Percentiles rank a stretch among this genome's conserved stretches.
Conservation (phyloP, 2,329 filamentous ascomycete genomes). For the Biscogniauxia marginata region DNA sequence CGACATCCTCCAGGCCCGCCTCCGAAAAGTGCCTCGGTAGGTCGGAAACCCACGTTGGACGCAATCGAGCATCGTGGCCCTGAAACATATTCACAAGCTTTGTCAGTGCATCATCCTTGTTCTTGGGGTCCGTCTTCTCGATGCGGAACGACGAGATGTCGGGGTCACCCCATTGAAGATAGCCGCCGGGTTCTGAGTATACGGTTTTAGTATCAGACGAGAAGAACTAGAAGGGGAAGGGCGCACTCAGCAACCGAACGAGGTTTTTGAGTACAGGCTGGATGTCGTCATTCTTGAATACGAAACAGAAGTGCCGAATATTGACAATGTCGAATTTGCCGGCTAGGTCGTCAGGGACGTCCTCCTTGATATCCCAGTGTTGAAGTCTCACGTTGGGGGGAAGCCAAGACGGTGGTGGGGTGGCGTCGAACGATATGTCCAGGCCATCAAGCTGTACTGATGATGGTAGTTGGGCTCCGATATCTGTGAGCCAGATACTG, state of each 20-base stretch:
- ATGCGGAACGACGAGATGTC: constrained; percentile 7
- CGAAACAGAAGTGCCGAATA: constrained; percentile 23
- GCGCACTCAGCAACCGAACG: constrained; percentile 4
- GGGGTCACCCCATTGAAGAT: constrained; percentile 18
- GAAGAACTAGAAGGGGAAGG: not conserved
- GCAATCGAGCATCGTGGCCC: constrained; percentile 7
- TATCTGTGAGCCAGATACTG: constrained; percentile 14
- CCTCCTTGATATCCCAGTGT: constrained; percentile 14
- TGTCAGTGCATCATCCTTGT: not conserved
- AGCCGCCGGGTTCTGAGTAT: constrained; percentile 16
- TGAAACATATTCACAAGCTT: constrained; percentile 2
- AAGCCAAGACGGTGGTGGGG: constrained; percentile 14
- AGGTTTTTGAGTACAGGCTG: not conserved
- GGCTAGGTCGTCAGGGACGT: constrained; percentile 18
- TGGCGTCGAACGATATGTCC: constrained; percentile 23
- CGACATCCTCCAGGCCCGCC: constrained; percentile 6
- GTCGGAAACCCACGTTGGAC: constrained; percentile 7
- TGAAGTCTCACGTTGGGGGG: constrained; percentile 19
- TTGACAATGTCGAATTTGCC: constrained; percentile 23
- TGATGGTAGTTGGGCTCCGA: constrained; percentile 3
- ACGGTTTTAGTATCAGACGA: not conserved
- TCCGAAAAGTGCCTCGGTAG: constrained; percentile 9
- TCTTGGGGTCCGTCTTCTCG: constrained; percentile 3
- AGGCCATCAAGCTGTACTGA: constrained; percentile 19
- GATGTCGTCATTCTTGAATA: constrained; percentile 16